phyloP scores from a whole-genome alignment of 2,329 filamentous ascomycete species.

The Tolypocladium album region DNA sequence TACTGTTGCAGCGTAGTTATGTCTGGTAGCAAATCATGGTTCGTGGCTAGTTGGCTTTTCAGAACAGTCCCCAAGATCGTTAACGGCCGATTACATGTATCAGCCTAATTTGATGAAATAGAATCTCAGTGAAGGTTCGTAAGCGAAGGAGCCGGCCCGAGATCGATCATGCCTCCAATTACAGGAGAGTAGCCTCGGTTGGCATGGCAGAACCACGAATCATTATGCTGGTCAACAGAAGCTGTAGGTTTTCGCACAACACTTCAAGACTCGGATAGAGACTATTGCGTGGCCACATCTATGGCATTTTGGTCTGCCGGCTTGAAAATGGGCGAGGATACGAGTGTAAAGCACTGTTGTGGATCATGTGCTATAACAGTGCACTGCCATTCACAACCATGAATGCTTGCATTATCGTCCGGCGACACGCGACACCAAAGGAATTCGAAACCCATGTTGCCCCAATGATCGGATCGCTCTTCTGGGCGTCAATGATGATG shows the following conservation, averaged over 20 bases:
- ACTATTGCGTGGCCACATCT: background rate
- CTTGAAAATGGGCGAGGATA: background rate
- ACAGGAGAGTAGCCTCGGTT: background rate
- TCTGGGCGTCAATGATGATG: background rate
- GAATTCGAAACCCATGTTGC: background rate
- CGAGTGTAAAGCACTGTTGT: background rate
- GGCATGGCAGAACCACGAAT: background rate
- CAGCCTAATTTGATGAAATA: background rate
- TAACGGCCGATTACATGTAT: background rate
- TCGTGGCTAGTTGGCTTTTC: background rate
- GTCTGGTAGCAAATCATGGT: background rate
- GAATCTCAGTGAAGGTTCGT: background rate
- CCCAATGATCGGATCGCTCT: background rate
- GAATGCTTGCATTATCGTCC: background rate
- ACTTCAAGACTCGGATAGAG: background rate
- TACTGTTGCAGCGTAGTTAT: background rate
- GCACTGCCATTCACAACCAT: background rate
- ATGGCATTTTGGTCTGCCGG: background rate
- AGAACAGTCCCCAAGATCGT: background rate
- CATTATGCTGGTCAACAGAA: background rate
- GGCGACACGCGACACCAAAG: background rate
- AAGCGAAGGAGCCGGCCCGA: background rate
- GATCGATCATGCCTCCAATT: background rate
- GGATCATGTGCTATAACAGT: background rate
- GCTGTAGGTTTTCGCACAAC: background rate